Evolutionary conservation across 2,329 filamentous ascomycete genomes (phyloP).

Genomic region (Aspergillus sp.): DNA sequence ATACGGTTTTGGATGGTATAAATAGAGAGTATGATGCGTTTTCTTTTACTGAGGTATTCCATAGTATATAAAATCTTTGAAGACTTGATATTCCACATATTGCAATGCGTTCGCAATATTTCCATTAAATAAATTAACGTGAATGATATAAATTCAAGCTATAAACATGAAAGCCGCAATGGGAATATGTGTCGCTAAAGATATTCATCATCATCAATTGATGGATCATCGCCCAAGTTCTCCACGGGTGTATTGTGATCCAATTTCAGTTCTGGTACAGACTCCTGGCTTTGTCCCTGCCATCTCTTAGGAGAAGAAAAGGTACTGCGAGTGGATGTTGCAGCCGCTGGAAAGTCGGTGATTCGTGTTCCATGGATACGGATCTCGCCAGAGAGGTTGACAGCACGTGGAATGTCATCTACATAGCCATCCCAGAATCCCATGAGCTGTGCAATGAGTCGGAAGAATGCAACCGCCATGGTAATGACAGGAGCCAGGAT

Average conservation of each 20-base stretch:
- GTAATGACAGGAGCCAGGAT: constrained; percentile 26
- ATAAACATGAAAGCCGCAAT: no score
- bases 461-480: constrained; percentile 23
- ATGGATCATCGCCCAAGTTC: constrained; percentile 10
- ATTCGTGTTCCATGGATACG: constrained; percentile 24
- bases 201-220: constrained; percentile 31
- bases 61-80: no score
- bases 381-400: constrained; percentile 24
- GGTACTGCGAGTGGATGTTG: constrained; percentile 8
- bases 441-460: constrained; percentile 29
- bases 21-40: no score
- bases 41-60: no score
- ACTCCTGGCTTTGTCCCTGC: not conserved
- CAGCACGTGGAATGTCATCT: constrained; percentile 20
- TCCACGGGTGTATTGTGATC: not conserved
- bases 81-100: no score
- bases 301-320: constrained; percentile 2
- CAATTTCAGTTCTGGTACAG: constrained; percentile 7
- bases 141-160: no score
- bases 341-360: constrained; percentile 12
- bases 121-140: no score
- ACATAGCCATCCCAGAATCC: constrained; percentile 41
- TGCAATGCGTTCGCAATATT: no score
- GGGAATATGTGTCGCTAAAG: constrained; percentile 10
- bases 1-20: no score